Base-by-base conservation (phyloP, 305 asterid genomes). In the Salvia sclarea region DNA sequence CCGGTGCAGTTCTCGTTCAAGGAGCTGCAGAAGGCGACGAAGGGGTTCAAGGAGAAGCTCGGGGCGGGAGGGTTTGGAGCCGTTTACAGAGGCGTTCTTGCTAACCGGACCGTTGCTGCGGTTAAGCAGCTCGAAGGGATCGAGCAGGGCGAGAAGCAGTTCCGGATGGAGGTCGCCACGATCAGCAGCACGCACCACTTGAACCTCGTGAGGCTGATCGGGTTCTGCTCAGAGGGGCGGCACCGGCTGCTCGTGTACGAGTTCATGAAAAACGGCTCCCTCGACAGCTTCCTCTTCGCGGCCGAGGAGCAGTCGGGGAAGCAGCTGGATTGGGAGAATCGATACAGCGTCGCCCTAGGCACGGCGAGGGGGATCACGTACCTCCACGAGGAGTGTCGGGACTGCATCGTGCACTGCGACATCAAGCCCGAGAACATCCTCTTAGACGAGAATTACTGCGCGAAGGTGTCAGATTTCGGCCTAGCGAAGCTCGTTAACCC, bases 111-210 rank as follows among this genome's bases (percentile, higher is more conserved):
- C 1, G 73, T 75, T 56, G 96, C 82, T 31, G 98, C 94, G 0
- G 91, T 85, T 49, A 91, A 91, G 77, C 90, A 87, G 78, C 75
- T 91, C 71, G 96, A 91, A 72, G 96, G 96, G 64, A 91, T 89
- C 6, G 96, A 86, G 83, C 96, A 85, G 64, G 98, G 96, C 4
- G 98, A 91, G 77, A 91, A 78, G 33, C 95, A 91, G 77, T 91
- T 91, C 59, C 57, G 90, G 31, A 88, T 91, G 97, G 95, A 88
- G 80, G 95, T 91, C n/a, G 96, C 95, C 6, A 91, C 96, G 0
- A 91, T 91, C 28, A 91, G 93, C 60, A 91, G 96, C 80, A 91
- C 97, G 5, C 97, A 88, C 78, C 97, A 91, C 79, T 85, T 88
- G 85, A 91, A 91, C 76, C 76, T 91, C 72, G 95, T 89, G 78